Base-by-base conservation (phyloP, 2,329 filamentous ascomycete genomes). In the Lasiodiplodia sp. region DNA sequence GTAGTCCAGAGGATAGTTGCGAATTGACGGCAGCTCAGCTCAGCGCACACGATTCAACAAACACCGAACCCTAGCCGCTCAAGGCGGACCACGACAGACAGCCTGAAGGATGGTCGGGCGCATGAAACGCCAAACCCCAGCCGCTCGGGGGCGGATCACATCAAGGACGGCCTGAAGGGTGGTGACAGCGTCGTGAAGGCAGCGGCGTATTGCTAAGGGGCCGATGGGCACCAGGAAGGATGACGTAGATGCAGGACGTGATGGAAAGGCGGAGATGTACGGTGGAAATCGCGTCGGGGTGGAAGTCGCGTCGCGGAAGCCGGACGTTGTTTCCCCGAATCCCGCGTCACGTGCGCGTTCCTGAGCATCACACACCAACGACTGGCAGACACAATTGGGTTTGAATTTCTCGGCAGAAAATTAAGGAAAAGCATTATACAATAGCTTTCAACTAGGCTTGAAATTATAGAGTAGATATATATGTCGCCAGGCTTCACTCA, bases 61-160 rank as follows among this genome's bases (percentile, higher is more conserved):
- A 21, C n/a, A 14, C 28, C 28, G 52, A 56, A 56, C 52, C 52
- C 52, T n/a, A 56, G 52, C 52, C 52, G 52, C 25, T 18, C 25
- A 12, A 34, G 10, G 28, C 52, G 52, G 52, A 34, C n/a, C 52
- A 56, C 52, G 16, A 34, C 52, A 56, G 52, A 34, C 52, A 56
- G 28, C 52, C 52, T 34, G 25, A n/a, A n/a, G 52, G 52, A 56
- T 56, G n/a, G 52, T 56, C 28, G 28, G 21, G 23, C 51, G 51
- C 51, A 28, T 14, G 12, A 28, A 14, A 21, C 23, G 51, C 23
- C 8, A n/a, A 34, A 31, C 52, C 28, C 52, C 14, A 56, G 52
- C 52, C 52, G 52, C 52, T 5, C 25, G 2, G 7, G n/a, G 49
- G 52, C 52, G 52, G 52, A 56, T 56, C 52, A 56, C 52, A 18